Base-by-base conservation (phyloP, 2,329 filamentous ascomycete species). In the Alternaria arbusti region DNA sequence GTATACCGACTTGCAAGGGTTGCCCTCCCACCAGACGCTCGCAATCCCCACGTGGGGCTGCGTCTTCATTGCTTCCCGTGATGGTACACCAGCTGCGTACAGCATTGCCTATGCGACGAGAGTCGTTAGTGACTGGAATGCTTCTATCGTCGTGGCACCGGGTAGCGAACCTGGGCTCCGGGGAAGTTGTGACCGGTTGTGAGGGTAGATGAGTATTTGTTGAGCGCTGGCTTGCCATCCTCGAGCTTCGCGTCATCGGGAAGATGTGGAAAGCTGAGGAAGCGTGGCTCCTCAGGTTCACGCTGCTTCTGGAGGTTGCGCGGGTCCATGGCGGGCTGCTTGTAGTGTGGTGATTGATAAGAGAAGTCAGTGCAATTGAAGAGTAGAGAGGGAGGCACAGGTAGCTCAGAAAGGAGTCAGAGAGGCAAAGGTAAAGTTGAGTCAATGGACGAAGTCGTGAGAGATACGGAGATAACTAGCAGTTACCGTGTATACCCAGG, bases 21-120 rank as follows among this genome's bases (percentile, higher is more conserved):
- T 97, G 26, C 95, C 95, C 81, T 97, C 94, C 94, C 94, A 98
- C 94, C 94, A 97, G 5, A 97, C 92, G 6, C 91, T 94, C 8
- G 94, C 91, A 75, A 97, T 89, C 61, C 95, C 95, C 25, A 98
- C 92, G 68, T 98, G 95, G 12, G 95, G 93, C 57, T 91, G 91
- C 61, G 87, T 95, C 82, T 95, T 94, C 92, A 98, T 97, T 74
- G 90, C 89, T 59, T 96, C 85, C 73, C 89, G 86, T 76, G 93
- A 88, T 2, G 94, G 92, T 32, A 98, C 91, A 23, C 95, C 95
- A 9, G 95, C 94, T 13, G 92, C 94, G 81, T 97, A 98, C 22
- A 98, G 87, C 95, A 97, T 97, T 45, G 95, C 93, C 91, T 94
- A 70, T 17, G n/a, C 32, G 54, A 7, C 47, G 62, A 26, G 59